Evolutionary conservation across 225 moss, liverwort and hornwort genomes (phyloP).

Genomic region (Bryoerythrophyllum caledonicum): DNA sequence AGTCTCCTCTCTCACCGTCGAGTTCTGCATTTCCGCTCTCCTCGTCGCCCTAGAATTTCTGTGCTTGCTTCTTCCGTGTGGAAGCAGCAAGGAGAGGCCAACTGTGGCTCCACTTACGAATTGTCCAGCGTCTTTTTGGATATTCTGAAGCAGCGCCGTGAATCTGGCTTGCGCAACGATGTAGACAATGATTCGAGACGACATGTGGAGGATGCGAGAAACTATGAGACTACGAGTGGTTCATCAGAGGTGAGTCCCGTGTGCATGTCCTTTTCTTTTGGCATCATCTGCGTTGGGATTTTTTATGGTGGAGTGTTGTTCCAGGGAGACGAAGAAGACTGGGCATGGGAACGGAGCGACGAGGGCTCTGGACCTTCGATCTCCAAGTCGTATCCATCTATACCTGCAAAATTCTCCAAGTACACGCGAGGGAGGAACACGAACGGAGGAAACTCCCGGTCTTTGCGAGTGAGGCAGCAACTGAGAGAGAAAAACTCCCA

Average conservation of each 20-base stretch:
- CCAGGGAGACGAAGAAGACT: slow-evolving; percentile 28
- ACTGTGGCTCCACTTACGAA: slow-evolving; percentile 10
- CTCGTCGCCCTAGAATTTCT: neutral
- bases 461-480: slow-evolving; percentile 23
- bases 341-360: slow-evolving; percentile 15
- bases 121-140: slow-evolving; percentile 39
- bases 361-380: slow-evolving; percentile 16
- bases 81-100: slow-evolving; percentile 22
- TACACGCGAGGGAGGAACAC: slow-evolving; percentile 58
- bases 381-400: slow-evolving; percentile 47
- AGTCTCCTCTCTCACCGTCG: slow-evolving; percentile 20
- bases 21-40: neutral
- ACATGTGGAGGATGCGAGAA: slow-evolving; percentile 16
- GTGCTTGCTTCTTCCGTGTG: too few species aligned
- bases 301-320: neutral
- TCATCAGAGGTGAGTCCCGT: slow-evolving; percentile 28
- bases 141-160: slow-evolving; percentile 39
- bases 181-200: slow-evolving; percentile 3
- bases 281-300: neutral
- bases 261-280: neutral
- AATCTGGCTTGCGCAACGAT: slow-evolving; percentile 31
- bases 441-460: slow-evolving; percentile 19
- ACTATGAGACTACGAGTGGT: neutral
- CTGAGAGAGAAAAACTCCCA: slow-evolving; percentile 14
- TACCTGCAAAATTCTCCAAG: slow-evolving; percentile 87